Evolutionary conservation across 805 yeast genomes (phyloP).

Genomic region (Lipomyces yamanashiensis): DNA sequence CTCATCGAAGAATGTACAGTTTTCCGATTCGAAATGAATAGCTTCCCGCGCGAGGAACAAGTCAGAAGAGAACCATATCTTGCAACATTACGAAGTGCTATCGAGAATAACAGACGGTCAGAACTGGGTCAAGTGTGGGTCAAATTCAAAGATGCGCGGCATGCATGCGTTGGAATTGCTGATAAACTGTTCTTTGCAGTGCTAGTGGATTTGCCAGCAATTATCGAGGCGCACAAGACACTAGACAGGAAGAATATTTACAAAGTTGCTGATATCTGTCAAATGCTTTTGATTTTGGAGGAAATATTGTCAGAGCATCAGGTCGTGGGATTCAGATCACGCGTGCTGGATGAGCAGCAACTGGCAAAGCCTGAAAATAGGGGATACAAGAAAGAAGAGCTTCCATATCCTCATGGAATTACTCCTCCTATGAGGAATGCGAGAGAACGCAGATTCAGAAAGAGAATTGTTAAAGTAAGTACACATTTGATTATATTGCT

Average conservation of each 20-base stretch:
- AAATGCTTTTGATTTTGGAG: slow-evolving; percentile 77
- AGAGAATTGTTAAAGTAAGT: slow-evolving; percentile 68
- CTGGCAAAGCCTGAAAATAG: slow-evolving; percentile 26
- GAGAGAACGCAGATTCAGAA: slow-evolving; percentile 69
- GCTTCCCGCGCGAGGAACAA: slow-evolving; percentile 32
- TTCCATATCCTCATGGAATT: slow-evolving; percentile 71
- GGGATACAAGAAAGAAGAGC: slow-evolving; percentile 32
- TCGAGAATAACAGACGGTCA: slow-evolving; percentile 49
- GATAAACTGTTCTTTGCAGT: slow-evolving; percentile 78
- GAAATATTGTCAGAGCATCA: slow-evolving; percentile 55
- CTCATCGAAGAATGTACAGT: slow-evolving; percentile 84
- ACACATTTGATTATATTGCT: slow-evolving; percentile 43
- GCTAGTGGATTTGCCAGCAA: slow-evolving; percentile 85
- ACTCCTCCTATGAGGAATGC: slow-evolving; percentile 79
- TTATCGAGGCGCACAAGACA: slow-evolving; percentile 85
- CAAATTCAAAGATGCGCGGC: slow-evolving; percentile 80
- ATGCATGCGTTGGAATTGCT: slow-evolving; percentile 77
- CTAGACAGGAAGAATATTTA: slow-evolving; percentile 86
- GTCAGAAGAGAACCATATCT: slow-evolving; percentile 26
- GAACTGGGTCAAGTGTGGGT: slow-evolving; percentile 73
- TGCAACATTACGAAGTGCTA: slow-evolving; percentile 20
- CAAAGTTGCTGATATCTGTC: slow-evolving; percentile 84
- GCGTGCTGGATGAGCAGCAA: slow-evolving; percentile 41
- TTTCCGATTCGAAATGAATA: slow-evolving; percentile 52
- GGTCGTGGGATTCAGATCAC: slow-evolving; percentile 39